Base-by-base conservation (phyloP, 1,284 basidiomycete species). In the Singerocomus rubriflavus region DNA sequence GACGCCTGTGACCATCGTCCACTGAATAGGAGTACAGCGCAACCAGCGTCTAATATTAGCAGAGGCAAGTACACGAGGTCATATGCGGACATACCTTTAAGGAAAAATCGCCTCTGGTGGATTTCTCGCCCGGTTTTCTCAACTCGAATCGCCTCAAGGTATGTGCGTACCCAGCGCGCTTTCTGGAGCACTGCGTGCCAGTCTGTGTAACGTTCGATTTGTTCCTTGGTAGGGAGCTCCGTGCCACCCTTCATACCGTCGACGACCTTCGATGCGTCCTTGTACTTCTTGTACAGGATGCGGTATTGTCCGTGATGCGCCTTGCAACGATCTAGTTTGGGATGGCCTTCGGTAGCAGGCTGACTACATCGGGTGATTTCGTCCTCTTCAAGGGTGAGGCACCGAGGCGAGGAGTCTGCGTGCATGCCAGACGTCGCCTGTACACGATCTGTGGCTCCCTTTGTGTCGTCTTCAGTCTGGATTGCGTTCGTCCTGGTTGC, bases 81-180 rank as follows among this genome's bases (percentile, higher is more conserved):
- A 8, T 5, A 13, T 26, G 3, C 41, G 4, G 13, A 55, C 64
- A 37, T 34, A 50, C 66, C 56, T 53, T 65, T 65, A n/a, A 68
- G 40, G 34, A 65, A 65, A 52, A 69, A 68, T 2, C 62, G 56
- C 30, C 26, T 52, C 11, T 53, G 50, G 40, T 68, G 63, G 25
- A 67, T 54, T 4, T 64, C 54, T 31, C 68, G 49, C 0, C 69
- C 69, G 0, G 53, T 46, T 40, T 56, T 58, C 45, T 70, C 69
- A 0, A 59, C 53, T 1, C 70, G 53, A 17, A 71, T 63, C n/a
- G 63, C 65, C 40, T 68, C 62, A 10, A 69, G 50, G 42, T 69
- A 71, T 25, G 51, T 38, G 27, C 56, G 55, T 26, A 64, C 51
- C 57, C 58, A 55, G 9, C 54, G 55, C 4, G 56, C 55, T 44